Evolutionary conservation across 2,329 filamentous ascomycete genomes (phyloP).

Genomic region (Fusarium sp.): DNA sequence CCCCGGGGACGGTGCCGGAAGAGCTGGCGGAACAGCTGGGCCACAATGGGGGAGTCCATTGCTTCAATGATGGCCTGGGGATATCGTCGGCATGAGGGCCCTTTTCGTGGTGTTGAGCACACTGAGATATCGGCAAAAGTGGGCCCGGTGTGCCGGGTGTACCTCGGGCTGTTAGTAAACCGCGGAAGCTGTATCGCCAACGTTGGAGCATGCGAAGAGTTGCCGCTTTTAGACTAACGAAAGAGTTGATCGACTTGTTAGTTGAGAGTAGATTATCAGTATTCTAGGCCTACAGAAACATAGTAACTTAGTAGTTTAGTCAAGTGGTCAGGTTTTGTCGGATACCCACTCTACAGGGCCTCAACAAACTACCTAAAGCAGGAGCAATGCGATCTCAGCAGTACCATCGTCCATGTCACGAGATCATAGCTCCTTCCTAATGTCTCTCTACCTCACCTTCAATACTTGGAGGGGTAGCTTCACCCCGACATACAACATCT

Average conservation of each 20-base stretch:
- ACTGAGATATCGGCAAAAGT: conserved; percentile 19
- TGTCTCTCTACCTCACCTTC: not conserved
- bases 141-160: conserved; percentile 39
- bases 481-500: not conserved
- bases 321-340: not conserved
- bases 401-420: not conserved
- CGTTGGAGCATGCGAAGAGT: conserved; percentile 25
- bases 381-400: not conserved
- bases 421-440: not conserved
- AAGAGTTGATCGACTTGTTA: not conserved
- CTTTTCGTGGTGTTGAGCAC: conserved; percentile 7
- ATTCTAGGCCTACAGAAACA: not conserved
- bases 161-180: conserved; percentile 36
- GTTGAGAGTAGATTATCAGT: not conserved
- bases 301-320: not conserved
- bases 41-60: conserved; percentile 87
- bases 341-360: not conserved
- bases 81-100: conserved; percentile 22
- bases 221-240: conserved; percentile 31
- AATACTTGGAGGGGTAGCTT: not conserved
- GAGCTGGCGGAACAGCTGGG: conserved; percentile 85
- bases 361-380: not conserved
- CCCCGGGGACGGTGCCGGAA: conserved; percentile 71
- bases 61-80: conserved; percentile 12
- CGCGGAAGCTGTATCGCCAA: conserved; percentile 2